phyloP scores from a whole-genome alignment of 2,329 filamentous ascomycete species.

The Hypomyces perniciosus region DNA sequence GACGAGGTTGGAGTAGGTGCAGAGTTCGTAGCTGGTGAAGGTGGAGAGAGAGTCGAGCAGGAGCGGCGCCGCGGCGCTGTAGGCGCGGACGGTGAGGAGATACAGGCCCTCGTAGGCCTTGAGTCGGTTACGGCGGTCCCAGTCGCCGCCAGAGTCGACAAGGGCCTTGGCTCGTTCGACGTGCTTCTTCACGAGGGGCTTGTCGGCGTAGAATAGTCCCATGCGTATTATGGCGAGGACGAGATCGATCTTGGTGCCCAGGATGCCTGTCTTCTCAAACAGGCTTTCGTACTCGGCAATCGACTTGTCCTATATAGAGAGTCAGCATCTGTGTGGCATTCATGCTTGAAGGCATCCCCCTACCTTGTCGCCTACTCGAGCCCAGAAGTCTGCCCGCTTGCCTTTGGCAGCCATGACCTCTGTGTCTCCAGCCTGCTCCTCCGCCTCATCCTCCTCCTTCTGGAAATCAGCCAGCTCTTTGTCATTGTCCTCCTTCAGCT shows the following conservation, averaged over 20 bases:
- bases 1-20: slow-evolving; percentile 90
- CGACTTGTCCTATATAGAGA: slow-evolving; percentile 69
- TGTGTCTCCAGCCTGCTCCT: slow-evolving; percentile 92
- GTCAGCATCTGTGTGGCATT: background rate
- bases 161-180: slow-evolving; percentile 83
- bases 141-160: slow-evolving; percentile 93
- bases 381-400: slow-evolving; percentile 95
- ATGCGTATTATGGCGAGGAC: slow-evolving; percentile 94
- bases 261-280: slow-evolving; percentile 93
- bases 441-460: slow-evolving; percentile 88
- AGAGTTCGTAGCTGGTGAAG: slow-evolving; percentile 97
- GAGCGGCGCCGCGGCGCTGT: slow-evolving; percentile 82
- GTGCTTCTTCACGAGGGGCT: slow-evolving; percentile 85
- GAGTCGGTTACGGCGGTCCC: slow-evolving; percentile 95
- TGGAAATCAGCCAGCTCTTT: slow-evolving; percentile 69
- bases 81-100: slow-evolving; percentile 84
- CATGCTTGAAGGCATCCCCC: slow-evolving; percentile 10
- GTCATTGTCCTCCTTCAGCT: slow-evolving; percentile 70
- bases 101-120: slow-evolving; percentile 98
- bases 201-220: slow-evolving; percentile 93
- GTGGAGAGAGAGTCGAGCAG: slow-evolving; percentile 96
- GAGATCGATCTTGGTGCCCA: slow-evolving; percentile 95
- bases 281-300: slow-evolving; percentile 88
- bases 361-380: slow-evolving; percentile 93
- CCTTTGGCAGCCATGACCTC: slow-evolving; percentile 89